These are phyloP conservation scores for Diphasiastrum complanatum DNA, from an alignment of 83 land plant species.

Conservation along the genomic window DNA sequence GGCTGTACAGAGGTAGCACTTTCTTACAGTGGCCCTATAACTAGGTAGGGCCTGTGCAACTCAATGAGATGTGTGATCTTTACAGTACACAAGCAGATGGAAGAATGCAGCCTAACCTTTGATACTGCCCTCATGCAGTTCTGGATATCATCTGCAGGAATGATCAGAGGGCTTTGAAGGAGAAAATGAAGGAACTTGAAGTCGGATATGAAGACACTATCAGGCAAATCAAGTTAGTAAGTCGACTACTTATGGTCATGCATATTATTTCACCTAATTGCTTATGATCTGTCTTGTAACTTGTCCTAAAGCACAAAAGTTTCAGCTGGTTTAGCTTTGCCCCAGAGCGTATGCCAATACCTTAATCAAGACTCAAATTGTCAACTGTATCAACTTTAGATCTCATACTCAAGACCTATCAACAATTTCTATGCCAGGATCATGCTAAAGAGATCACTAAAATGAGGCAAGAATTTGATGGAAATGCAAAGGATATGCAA, in stretches of 20 bases:
- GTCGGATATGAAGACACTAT: conserved; percentile 34
- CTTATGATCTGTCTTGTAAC: too few relatives aligned
- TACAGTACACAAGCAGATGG: too few relatives aligned
- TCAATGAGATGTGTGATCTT: too few relatives aligned
- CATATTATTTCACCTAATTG: background rate
- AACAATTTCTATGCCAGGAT: conserved; percentile 15
- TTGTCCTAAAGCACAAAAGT: background rate
- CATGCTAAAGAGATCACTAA: conserved; percentile 39
- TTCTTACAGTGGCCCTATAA: too few relatives aligned
- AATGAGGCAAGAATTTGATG: conserved; percentile 40
- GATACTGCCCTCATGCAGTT: conserved; percentile 24
- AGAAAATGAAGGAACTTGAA: conserved; percentile 31
- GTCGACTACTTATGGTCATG: background rate
- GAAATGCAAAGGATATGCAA: conserved; percentile 23
- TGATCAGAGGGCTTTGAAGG: conserved; percentile 30
- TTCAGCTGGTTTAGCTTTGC: background rate
- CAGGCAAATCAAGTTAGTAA: conserved; percentile 31
- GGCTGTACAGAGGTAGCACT: too few relatives aligned
- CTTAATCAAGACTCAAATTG: too few relatives aligned
- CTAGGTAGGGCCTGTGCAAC: too few relatives aligned
- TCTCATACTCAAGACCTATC: too few relatives aligned
- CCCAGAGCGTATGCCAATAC: too few relatives aligned
- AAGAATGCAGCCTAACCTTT: background rate
- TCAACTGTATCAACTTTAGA: too few relatives aligned
- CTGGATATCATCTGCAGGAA: conserved; percentile 32